phyloP scores from a whole-genome alignment of 2,329 filamentous ascomycete genomes.

The Fragosphaeria purpurea region DNA sequence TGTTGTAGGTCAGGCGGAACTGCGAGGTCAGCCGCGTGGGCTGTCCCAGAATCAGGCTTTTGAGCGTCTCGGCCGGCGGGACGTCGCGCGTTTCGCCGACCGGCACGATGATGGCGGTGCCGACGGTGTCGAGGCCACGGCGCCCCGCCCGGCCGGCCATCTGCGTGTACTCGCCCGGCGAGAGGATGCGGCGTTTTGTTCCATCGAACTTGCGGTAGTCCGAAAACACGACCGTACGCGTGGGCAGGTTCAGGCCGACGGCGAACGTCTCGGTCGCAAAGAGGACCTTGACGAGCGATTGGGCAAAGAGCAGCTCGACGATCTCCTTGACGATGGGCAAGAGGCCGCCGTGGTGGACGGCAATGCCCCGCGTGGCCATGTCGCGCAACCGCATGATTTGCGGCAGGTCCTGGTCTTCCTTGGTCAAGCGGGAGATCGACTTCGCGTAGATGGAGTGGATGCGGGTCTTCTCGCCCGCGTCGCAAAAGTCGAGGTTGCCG shows the following conservation, averaged over 20 bases:
- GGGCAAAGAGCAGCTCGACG: conserved; percentile 92
- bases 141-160: conserved; percentile 95
- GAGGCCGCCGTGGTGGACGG: conserved; percentile 90
- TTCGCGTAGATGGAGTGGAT: conserved; percentile 98
- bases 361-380: conserved; percentile 76
- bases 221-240: conserved; percentile 93
- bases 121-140: conserved; percentile 83
- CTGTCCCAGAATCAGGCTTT: conserved; percentile 91
- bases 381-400: conserved; percentile 85
- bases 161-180: conserved; percentile 95
- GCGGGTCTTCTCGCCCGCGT: conserved; percentile 84
- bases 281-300: conserved; percentile 88
- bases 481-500: conserved; percentile 91
- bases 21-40: conserved; percentile 93
- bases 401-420: conserved; percentile 80
- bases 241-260: conserved; percentile 94
- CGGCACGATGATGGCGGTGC: conserved; percentile 88
- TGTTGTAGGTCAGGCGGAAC: conserved; percentile 96
- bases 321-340: conserved; percentile 96
- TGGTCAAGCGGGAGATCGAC: conserved; percentile 81
- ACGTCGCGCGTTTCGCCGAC: conserved; percentile 74
- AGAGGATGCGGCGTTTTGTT: conserved; percentile 77
- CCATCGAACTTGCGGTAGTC: conserved; percentile 96
- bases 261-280: conserved; percentile 98
- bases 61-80: conserved; percentile 70